Conservation (phyloP, 202 grass and related monocot species). For the Eragrostis tef region DNA sequence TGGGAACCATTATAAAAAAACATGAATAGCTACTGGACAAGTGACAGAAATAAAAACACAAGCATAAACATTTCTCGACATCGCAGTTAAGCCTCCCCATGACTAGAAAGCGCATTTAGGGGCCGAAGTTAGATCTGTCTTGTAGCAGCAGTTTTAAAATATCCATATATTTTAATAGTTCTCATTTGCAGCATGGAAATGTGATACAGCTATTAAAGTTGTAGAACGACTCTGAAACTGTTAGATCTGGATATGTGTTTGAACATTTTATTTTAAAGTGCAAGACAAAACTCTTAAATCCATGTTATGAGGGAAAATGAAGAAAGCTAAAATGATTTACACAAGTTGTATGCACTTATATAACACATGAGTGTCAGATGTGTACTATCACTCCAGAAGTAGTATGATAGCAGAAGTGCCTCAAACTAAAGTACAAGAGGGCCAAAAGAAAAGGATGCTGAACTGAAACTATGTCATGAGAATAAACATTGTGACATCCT, state of each 20-base stretch:
- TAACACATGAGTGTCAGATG: conserved; percentile 15
- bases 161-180: neutral
- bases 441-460: neutral
- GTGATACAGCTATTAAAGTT: neutral
- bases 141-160: neutral
- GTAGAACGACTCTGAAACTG: neutral
- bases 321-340: conserved; percentile 3
- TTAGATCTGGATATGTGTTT: neutral
- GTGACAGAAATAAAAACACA: conserved; percentile 7
- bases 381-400: neutral
- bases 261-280: neutral
- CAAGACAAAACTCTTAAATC: neutral
- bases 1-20: neutral
- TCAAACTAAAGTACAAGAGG: conserved; percentile 3
- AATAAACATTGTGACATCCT: conserved; percentile 14
- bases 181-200: neutral
- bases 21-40: conserved; percentile 1
- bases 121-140: no score
- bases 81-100: no score
- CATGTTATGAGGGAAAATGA: neutral
- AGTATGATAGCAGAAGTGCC: neutral
- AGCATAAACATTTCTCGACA: neutral
- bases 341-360: conserved; percentile 14
- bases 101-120: no score
- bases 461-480: conserved; percentile 8